Evolutionary conservation across 2,329 filamentous ascomycete genomes (phyloP), one percentile per base, ranked within the genome.

Genomic region (Phaeophleospora eucalypticola): DNA sequence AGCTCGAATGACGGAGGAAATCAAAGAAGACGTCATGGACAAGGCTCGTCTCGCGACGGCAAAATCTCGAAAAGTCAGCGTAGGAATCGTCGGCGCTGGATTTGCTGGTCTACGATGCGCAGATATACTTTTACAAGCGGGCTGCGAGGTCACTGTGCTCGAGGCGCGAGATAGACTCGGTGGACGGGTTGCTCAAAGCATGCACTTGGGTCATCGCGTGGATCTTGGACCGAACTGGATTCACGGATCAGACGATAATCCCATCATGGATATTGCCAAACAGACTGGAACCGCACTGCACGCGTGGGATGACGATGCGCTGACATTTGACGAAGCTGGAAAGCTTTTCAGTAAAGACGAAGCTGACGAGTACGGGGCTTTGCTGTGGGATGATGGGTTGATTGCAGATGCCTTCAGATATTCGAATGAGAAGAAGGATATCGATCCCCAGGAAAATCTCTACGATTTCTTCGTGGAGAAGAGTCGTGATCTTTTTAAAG

Each of bases 161-260:
- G 85, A 89, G 63, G 86, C 79, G 7, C 74, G 85, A 14, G 67
- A 83, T 58, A 76, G 85, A 4, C 62, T 88, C 33, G 85, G 85
- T 9, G 85, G 85, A 1, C 76, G 85, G 24, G 72, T 67, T 20
- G 60, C 61, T 71, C 73, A 78, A 46, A 68, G 72, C 45, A 37
- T 57, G 48, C 38, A 56, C 50, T 48, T 58, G 27, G 75, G 74
- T 8, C 38, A 46, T 36, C 15, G 20, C 2, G 37, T 44, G 9
- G 39, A 47, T 36, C 42, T 51, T 43, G 86, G 86, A 0, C 83
- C 85, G n/a, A 89, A 89, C 58, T 89, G 85, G 85, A 87, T 89
- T 42, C 85, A 89, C 50, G 85, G 86, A 27, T 87, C 83, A 4
- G 71, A 79, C 1, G 74, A 82, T 52, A 89, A 89, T 59, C 83